Conservation (phyloP, 176 grass and related monocot species). For the Oryza longistaminata region DNA sequence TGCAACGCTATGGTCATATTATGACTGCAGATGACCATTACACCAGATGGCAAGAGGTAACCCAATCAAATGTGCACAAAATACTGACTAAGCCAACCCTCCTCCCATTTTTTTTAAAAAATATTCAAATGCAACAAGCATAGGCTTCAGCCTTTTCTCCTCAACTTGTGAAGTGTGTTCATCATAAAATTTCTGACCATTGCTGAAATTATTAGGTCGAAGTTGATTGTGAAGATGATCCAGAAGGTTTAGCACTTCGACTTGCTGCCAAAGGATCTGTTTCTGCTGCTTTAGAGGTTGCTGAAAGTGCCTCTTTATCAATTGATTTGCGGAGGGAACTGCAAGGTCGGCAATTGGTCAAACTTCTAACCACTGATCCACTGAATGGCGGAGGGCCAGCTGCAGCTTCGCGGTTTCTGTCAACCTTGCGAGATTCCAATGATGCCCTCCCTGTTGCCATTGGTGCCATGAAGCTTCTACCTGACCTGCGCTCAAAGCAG, state of each 20-base stretch:
- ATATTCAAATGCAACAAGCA: conserved; percentile 11
- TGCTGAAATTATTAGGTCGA: conserved; percentile 67
- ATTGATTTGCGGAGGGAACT: conserved; percentile 90
- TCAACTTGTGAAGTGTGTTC: conserved; percentile 14
- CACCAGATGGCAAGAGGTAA: conserved; percentile 94
- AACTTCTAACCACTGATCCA: conserved; percentile 88
- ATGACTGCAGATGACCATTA: conserved; percentile 79
- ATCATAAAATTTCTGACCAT: conserved; percentile 7
- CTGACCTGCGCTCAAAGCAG: conserved; percentile 95
- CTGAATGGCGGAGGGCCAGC: conserved; percentile 94
- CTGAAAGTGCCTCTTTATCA: conserved; percentile 93
- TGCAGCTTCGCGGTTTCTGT: conserved; percentile 88
- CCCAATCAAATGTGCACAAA: conserved; percentile 13
- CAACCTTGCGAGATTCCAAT: conserved; percentile 90
- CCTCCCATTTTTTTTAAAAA: neutral
- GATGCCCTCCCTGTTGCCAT: conserved; percentile 96
- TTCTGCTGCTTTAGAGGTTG: conserved; percentile 89
- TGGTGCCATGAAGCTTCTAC: conserved; percentile 92
- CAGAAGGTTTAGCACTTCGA: conserved; percentile 84
- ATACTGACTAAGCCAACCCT: conserved; percentile 1
- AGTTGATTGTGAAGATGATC: conserved; percentile 75
- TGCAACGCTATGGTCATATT: conserved; percentile 79
- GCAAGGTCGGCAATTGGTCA: conserved; percentile 95
- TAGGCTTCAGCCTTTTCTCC: conserved; percentile 17
- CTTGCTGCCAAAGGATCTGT: conserved; percentile 95